phyloP scores from a whole-genome alignment of 805 yeast genomes.

The Saturnispora besseyi region DNA sequence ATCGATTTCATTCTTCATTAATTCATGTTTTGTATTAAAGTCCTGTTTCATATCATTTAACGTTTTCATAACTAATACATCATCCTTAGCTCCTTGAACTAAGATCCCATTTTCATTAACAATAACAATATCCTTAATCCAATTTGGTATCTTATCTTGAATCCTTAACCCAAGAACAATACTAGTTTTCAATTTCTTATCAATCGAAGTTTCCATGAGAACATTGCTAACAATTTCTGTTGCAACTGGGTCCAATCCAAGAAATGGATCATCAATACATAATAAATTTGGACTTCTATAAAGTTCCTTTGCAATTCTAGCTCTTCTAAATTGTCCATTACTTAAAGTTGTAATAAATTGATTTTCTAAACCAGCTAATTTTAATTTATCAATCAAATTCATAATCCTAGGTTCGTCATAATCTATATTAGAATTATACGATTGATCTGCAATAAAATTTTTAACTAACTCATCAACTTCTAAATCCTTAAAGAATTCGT shows the following conservation, averaged over 20 bases:
- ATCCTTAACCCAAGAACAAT: conserved; percentile 67
- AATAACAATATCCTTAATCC: conserved; percentile 68
- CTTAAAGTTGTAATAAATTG: conserved; percentile 83
- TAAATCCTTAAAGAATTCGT: conserved; percentile 72
- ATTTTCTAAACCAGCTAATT: conserved; percentile 46
- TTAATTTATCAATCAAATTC: conserved; percentile 39
- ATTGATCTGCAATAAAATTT: conserved; percentile 48
- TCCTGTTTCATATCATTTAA: conserved; percentile 20
- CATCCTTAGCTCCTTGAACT: conserved; percentile 37
- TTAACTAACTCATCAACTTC: conserved; percentile 67
- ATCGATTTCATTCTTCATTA: conserved; percentile 12
- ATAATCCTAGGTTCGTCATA: conserved; percentile 32
- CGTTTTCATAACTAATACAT: conserved; percentile 15
- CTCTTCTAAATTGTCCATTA: conserved; percentile 90
- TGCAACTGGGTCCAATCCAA: conserved; percentile 81
- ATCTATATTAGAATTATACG: conserved; percentile 34
- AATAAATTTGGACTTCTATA: conserved; percentile 56
- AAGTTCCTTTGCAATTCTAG: conserved; percentile 72
- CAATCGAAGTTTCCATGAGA: conserved; percentile 25
- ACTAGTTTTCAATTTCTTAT: conserved; percentile 30
- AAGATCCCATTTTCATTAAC: conserved; percentile 48
- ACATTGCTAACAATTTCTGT: conserved; percentile 49
- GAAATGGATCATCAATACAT: conserved; percentile 82
- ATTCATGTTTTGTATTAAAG: conserved; percentile 18
- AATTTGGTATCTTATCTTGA: conserved; percentile 68